Evolutionary conservation across 2,329 filamentous ascomycete genomes (phyloP).

Genomic region (Nigrospora sphaerica): DNA sequence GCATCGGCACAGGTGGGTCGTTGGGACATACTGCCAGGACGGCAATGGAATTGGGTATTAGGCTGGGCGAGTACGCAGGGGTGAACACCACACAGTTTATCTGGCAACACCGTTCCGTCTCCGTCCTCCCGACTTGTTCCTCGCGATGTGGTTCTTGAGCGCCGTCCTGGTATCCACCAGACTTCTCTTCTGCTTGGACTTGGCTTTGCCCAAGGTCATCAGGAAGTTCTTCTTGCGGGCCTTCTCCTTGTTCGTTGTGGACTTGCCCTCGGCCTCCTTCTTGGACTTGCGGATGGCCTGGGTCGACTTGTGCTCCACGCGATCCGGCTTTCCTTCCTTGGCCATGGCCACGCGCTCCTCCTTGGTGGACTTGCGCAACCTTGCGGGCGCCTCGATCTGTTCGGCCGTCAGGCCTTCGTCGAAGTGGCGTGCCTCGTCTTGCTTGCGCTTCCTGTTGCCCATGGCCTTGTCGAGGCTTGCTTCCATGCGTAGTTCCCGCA

Average conservation of each 20-base stretch:
- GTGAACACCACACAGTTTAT: neutral
- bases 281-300: slow-evolving; percentile 78
- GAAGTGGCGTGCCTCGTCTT: slow-evolving; percentile 53
- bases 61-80: too few relatives aligned
- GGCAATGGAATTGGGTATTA: too few relatives aligned
- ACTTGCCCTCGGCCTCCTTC: slow-evolving; percentile 87
- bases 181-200: slow-evolving; percentile 91
- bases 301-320: slow-evolving; percentile 77
- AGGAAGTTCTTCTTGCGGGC: slow-evolving; percentile 95
- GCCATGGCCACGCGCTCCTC: slow-evolving; percentile 83
- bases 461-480: slow-evolving; percentile 62
- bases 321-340: slow-evolving; percentile 71
- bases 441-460: slow-evolving; percentile 40
- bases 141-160: slow-evolving; percentile 72
- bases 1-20: too few relatives aligned
- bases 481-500: slow-evolving; percentile 75
- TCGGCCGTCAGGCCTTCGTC: slow-evolving; percentile 88
- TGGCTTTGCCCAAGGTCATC: slow-evolving; percentile 96
- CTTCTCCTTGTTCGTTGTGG: slow-evolving; percentile 96
- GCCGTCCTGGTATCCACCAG: slow-evolving; percentile 78
- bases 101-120: slow-evolving; percentile 54
- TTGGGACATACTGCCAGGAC: too few relatives aligned
- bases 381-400: slow-evolving; percentile 82
- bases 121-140: slow-evolving; percentile 77
- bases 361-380: slow-evolving; percentile 76